Percentiles rank a stretch among this genome's conserved stretches.
Conservation (phyloP, 2,329 filamentous ascomycete species). For the Elsinoe fawcettii region DNA sequence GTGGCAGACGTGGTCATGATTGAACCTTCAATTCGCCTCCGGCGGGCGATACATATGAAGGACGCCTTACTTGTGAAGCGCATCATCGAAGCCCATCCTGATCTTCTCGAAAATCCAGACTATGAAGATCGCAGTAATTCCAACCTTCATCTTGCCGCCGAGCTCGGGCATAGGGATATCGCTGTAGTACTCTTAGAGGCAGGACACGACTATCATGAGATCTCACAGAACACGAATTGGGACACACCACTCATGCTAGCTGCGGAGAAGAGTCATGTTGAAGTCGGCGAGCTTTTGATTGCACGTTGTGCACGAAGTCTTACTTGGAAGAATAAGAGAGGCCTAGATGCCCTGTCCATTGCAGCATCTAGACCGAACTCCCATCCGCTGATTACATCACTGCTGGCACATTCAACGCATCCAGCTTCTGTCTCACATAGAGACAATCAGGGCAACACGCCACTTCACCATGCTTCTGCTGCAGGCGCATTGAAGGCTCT, state of each 20-base stretch:
- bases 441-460: slow-evolving; percentile 74
- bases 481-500: slow-evolving; percentile 73
- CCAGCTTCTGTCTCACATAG: slow-evolving; percentile 27
- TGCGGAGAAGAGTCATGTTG: slow-evolving; percentile 59
- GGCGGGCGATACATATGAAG: slow-evolving; percentile 71
- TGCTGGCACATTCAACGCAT: slow-evolving; percentile 28
- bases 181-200: slow-evolving; percentile 61
- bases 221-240: slow-evolving; percentile 69
- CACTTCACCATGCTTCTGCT: slow-evolving; percentile 76
- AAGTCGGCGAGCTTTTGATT: slow-evolving; percentile 65
- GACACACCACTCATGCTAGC: slow-evolving; percentile 80
- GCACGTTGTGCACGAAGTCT: slow-evolving; percentile 57
- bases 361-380: slow-evolving; percentile 21
- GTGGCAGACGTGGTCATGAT: slow-evolving; percentile 48
- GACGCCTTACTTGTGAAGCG: slow-evolving; percentile 66
- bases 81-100: slow-evolving; percentile 65
- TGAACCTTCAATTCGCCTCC: slow-evolving; percentile 66
- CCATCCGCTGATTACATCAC: slow-evolving; percentile 38
- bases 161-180: slow-evolving; percentile 61
- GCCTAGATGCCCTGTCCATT: slow-evolving; percentile 51
- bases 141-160: slow-evolving; percentile 71
- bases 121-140: slow-evolving; percentile 70
- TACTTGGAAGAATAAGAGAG: slow-evolving; percentile 56
- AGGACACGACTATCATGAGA: slow-evolving; percentile 65
- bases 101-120: slow-evolving; percentile 71